Conservation (phyloP, 2,329 filamentous ascomycete genomes). For the Bipolaris zeicola region DNA sequence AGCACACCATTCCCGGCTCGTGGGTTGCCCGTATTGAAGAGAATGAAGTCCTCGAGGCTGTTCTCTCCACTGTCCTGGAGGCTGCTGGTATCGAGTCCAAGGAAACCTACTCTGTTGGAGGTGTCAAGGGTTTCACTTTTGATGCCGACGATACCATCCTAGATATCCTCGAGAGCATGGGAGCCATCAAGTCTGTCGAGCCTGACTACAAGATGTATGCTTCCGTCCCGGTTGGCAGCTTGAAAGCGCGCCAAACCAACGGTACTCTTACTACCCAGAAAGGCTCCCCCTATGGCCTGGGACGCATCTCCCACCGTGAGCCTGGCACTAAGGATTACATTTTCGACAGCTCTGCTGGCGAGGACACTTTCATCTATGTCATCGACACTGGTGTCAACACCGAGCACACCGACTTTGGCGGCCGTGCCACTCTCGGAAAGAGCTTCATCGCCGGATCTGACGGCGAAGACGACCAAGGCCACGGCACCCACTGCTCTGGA, state of each 20-base stretch:
- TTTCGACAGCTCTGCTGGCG: constrained; percentile 46
- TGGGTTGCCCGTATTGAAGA: background rate
- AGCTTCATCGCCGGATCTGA: constrained; percentile 29
- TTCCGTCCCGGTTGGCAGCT: background rate
- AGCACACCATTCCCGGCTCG: background rate
- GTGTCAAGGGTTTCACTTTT: background rate
- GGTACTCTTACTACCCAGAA: background rate
- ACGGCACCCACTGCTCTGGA: constrained; percentile 14
- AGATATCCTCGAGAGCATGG: background rate
- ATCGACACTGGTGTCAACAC: constrained; percentile 67
- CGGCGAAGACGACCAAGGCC: constrained; percentile 33
- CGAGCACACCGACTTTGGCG: constrained; percentile 54
- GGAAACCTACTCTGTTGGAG: background rate
- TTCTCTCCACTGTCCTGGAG: background rate
- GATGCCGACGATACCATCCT: background rate
- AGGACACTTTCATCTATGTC: constrained; percentile 60
- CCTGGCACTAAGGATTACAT: constrained; percentile 40
- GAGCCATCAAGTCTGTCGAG: background rate
- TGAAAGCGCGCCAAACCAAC: background rate
- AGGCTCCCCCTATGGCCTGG: constrained; percentile 42
- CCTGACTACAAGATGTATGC: constrained; percentile 1
- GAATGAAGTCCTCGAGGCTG: background rate
- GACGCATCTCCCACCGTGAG: constrained; percentile 42
- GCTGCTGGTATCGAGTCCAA: background rate
- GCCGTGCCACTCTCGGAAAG: constrained; percentile 37